Evolutionary conservation across 1,139 yeast species (phyloP).

Genomic region (Zygoascus hellenicus): DNA sequence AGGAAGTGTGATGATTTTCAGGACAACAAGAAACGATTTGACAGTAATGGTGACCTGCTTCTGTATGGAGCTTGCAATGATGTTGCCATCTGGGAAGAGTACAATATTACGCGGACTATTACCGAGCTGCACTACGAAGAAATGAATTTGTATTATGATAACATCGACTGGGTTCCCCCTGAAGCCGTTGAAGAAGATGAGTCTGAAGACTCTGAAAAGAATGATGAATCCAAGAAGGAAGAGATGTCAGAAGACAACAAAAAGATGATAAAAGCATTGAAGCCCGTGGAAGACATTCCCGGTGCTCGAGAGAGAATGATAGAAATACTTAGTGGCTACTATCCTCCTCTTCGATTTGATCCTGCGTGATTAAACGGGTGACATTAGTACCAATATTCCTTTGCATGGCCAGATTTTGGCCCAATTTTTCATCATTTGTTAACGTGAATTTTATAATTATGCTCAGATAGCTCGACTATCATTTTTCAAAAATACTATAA

Average conservation of each 20-base stretch:
- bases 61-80: conserved; percentile 28
- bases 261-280: neutral
- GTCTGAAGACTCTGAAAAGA: neutral
- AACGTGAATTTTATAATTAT: no score
- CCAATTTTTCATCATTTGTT: no score
- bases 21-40: conserved; percentile 16
- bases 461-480: no score
- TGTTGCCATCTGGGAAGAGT: conserved; percentile 21
- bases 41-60: conserved; percentile 18
- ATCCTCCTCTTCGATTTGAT: conserved; percentile 6
- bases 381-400: no score
- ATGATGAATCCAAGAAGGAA: neutral
- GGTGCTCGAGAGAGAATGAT: neutral
- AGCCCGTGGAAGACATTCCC: neutral
- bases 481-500: no score
- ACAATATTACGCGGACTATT: conserved; percentile 20
- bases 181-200: neutral
- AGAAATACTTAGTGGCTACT: neutral
- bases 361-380: neutral
- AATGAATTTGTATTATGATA: conserved; percentile 12
- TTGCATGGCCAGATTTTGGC: no score
- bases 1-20: conserved; percentile 21
- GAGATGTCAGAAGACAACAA: neutral
- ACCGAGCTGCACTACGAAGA: conserved; percentile 23
- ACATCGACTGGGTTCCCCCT: conserved; percentile 4